Evolutionary conservation across 805 yeast species (phyloP), one percentile per base, ranked within the genome.

Genomic region (Saccharomycopsis synnaedendra): DNA sequence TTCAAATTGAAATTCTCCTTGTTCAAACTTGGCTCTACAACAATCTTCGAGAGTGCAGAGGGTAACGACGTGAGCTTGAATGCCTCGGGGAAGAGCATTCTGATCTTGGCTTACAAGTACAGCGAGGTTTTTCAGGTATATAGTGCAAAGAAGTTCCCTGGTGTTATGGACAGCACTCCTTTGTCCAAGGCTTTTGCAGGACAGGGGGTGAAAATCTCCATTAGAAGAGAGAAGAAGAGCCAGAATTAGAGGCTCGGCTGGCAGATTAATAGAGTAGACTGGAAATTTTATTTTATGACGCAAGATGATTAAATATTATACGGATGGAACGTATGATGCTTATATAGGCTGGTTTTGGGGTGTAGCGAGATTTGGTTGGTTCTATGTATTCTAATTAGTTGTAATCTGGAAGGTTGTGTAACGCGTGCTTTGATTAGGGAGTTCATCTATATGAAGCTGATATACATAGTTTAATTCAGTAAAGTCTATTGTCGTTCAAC

Each of bases 111-210:
- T 37, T 52, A 54, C n/a, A 54, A 57, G 36, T 68, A 62, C 50
- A 64, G 68, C 9, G 59, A 63, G 6, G 50, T 57, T 3, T 68
- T 69, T 57, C 58, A 56, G 38, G 71, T 68, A 3, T 69, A 62
- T 50, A 63, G 69, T 35, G 72, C 74, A 0, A 69, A 69, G 51
- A 64, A 61, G 53, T 69, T 68, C 51, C 74, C 74, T 1, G 74
- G 74, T 4, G 74, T 69, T 19, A 66, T 66, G 40, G 72, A 69
- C 40, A 58, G 67, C 34, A 64, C 69, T 2, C 60, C 64, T 2
- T 57, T 69, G 33, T 67, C 71, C 35, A 54, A 65, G 36, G 62
- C 67, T 27, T 69, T 69, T 58, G 72, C 69, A 2, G 57, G 62
- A 37, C 73, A 69, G 54, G 74, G 74, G 11, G 62, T 69, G 47